phyloP scores from a whole-genome alignment of 768 basidiomycete species.

The Hirschioporus abietinus region DNA sequence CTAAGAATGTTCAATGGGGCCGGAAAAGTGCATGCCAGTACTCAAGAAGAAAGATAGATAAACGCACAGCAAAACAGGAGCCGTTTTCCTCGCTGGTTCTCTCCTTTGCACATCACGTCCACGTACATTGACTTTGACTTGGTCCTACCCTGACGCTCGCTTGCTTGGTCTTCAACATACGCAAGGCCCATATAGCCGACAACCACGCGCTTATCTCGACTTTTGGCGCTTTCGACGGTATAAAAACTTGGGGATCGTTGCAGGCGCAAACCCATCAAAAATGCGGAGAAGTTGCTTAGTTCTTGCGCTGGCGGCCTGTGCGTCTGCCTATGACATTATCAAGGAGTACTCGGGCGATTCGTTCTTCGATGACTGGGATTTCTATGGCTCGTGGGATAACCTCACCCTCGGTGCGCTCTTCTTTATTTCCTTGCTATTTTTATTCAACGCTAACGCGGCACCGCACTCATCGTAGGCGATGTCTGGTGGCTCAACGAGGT shows the following conservation, averaged over 20 bases:
- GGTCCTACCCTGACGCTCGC: too few species aligned
- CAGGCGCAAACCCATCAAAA: background rate
- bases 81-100: background rate
- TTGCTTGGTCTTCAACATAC: background rate
- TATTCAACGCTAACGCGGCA: background rate
- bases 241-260: background rate
- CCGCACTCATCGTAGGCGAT: slow-evolving; percentile 40
- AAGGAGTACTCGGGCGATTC: slow-evolving; percentile 32
- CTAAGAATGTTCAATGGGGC: background rate
- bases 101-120: background rate
- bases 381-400: slow-evolving; percentile 36
- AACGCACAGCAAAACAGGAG: background rate
- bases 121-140: background rate
- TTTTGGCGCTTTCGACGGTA: background rate
- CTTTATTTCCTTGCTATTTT: background rate
- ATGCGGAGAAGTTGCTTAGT: background rate
- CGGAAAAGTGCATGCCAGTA: background rate
- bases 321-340: slow-evolving; percentile 26
- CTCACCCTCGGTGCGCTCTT: slow-evolving; percentile 29
- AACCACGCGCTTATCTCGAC: background rate
- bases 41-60: background rate
- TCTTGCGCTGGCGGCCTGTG: slow-evolving; percentile 2
- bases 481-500: slow-evolving; percentile 51
- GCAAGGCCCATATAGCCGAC: background rate
- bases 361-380: slow-evolving; percentile 43